These are phyloP conservation scores for Trichosanthes cucumerina DNA, from an alignment of 306 rosid species.

Conservation along the genomic window DNA sequence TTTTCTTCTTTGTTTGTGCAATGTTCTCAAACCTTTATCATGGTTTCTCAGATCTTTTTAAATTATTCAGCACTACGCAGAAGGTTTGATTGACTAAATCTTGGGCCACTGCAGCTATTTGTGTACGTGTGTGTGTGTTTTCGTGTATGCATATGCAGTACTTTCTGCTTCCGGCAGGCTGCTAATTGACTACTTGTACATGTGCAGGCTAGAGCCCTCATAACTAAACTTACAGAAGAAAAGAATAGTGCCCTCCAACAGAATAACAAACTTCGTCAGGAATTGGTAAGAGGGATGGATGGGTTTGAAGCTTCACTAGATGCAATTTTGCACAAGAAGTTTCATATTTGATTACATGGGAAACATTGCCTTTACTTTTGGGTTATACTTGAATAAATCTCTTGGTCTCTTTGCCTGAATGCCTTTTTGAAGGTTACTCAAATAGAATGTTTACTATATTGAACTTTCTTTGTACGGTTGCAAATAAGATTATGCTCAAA, in stretches of 20 bases:
- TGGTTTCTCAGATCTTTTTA: background rate
- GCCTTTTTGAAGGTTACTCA: background rate
- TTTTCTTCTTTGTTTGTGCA: background rate
- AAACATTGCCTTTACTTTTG: background rate
- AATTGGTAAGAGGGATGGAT: slow-evolving; percentile 48
- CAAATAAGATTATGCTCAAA: background rate
- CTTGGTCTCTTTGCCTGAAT: background rate
- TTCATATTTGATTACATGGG: background rate
- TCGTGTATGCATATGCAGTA: background rate
- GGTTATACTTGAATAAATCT: background rate
- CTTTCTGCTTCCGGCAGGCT: background rate
- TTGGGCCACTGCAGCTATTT: background rate
- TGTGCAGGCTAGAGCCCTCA: slow-evolving; percentile 60
- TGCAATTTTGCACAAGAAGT: background rate
- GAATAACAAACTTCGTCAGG: slow-evolving; percentile 43
- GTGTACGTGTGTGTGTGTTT: background rate
- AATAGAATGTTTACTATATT: background rate
- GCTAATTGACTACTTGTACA: background rate
- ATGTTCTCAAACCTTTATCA: slow-evolving; percentile 1
- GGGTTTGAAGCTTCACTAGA: background rate
- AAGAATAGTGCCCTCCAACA: slow-evolving; percentile 56
- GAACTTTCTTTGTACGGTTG: background rate
- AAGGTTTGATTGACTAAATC: slow-evolving; percentile 7
- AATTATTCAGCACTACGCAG: background rate
- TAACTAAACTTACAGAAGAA: slow-evolving; percentile 61